Evolutionary conservation across 2,329 filamentous ascomycete genomes (phyloP).

Genomic region (Pseudogymnoascus sp.): DNA sequence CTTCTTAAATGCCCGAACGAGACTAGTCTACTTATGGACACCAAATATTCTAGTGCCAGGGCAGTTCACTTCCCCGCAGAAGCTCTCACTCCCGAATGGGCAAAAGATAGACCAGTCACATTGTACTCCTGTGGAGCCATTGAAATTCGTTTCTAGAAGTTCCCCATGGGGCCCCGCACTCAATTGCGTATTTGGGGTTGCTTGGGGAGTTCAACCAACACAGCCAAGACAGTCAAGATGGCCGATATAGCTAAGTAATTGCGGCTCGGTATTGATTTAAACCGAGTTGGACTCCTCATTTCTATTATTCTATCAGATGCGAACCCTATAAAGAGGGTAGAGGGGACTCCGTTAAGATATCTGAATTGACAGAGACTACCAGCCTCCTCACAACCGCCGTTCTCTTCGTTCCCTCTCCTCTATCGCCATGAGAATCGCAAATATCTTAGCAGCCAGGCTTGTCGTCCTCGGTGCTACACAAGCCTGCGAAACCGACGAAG

Average conservation of each 20-base stretch:
- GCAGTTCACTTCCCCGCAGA: not conserved
- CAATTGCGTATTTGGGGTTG: not conserved
- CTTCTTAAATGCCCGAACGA: not conserved
- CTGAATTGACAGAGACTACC: not conserved
- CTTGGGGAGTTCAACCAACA: not conserved
- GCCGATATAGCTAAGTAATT: not conserved
- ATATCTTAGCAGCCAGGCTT: not conserved
- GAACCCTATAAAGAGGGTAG: not conserved
- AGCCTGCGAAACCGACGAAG: conserved; percentile 21
- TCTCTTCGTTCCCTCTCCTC: not conserved
- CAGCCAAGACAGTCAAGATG: not conserved
- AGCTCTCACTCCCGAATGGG: not conserved
- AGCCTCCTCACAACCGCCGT: not conserved
- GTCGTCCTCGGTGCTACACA: not conserved
- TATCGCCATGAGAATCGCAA: not conserved
- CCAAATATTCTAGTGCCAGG: not conserved
- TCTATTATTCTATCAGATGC: not conserved
- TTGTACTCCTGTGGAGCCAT: not conserved
- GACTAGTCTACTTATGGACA: not conserved
- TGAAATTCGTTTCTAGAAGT: not conserved
- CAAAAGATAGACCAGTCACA: not conserved
- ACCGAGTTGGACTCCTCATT: not conserved
- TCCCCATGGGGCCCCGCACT: not conserved
- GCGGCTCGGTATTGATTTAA: not conserved
- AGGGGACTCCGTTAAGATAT: not conserved